Conservation (phyloP, 2,329 filamentous ascomycete species). For the Remersonia thermophila region DNA sequence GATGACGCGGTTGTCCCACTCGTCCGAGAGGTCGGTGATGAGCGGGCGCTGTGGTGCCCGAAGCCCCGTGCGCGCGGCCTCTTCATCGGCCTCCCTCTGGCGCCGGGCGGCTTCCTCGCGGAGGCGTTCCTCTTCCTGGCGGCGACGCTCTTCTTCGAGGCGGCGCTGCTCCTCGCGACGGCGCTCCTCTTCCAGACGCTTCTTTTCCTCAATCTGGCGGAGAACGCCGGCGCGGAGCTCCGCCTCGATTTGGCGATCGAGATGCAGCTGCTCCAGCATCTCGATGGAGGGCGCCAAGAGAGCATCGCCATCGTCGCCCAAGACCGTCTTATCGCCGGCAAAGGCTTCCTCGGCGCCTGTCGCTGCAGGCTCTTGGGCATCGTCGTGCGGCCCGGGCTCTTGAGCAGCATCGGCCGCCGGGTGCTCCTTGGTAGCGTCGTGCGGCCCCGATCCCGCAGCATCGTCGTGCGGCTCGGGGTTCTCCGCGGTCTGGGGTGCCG, state of each 20-base stretch:
- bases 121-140: conserved; percentile 16
- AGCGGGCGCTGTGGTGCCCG: conserved; percentile 17
- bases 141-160: conserved; percentile 12
- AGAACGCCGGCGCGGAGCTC: conserved; percentile 6
- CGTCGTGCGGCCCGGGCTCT: too few relatives aligned
- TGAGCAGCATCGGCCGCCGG: too few relatives aligned
- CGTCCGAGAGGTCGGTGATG: conserved; percentile 21
- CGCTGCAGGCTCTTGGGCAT: too few relatives aligned
- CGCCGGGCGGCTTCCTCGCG: conserved; percentile 15
- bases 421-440: too few relatives aligned
- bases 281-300: conserved; percentile 9
- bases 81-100: conserved; percentile 10
- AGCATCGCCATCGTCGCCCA: conserved; percentile 9
- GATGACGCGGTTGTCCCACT: conserved; percentile 28
- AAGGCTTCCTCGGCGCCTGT: too few relatives aligned
- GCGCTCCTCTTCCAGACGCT: conserved; percentile 8
- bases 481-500: too few relatives aligned
- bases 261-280: conserved; percentile 12
- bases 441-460: too few relatives aligned
- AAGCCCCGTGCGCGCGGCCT: conserved; percentile 15
- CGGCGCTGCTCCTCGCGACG: conserved; percentile 13
- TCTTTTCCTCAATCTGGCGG: conserved; percentile 7
- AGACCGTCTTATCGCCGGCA: too few relatives aligned
- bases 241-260: conserved; percentile 10
- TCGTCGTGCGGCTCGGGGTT: too few relatives aligned